Evolutionary conservation across 352 stramenopile genomes (phyloP), one percentile per base, ranked within the genome.

Genomic region (Globisporangium cylindrosporum): DNA sequence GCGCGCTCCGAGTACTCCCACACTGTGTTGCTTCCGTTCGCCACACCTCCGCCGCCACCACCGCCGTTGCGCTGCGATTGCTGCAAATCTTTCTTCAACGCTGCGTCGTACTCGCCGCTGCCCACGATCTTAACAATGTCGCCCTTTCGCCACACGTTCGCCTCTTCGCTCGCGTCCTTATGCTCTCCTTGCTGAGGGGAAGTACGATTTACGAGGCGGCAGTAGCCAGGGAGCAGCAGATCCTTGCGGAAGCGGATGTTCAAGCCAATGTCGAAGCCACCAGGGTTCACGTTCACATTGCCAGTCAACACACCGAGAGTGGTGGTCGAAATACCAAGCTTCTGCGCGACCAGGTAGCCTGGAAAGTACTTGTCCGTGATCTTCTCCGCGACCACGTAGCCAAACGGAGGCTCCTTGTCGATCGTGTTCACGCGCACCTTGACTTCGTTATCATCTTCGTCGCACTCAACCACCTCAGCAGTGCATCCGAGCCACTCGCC

Each of bases 1-100:
- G 97, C 97, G 43, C 94, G 96, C 57, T 97, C 91, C 3, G 96
- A 98, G 78, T 98, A 99, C 80, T 99, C 95, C 97, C 97, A 99
- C n/a, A 76, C 79, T 4, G 78, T 89, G 25, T 66, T 63, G 49
- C 49, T 64, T 5, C 53, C 14, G 24, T 22, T 53, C 24, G 6
- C 6, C 18, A 22, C 49, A 15, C 29, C 51, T 29, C 48, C 20
- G 20, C 60, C 48, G 38, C 48, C 8, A 8, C 34, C 18, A 29
- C 27, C 61, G 34, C 27, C 46, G 22, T 67, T 20, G 15, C 29
- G 46, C 24, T 55, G 34, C 4, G 38, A 58, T 15, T 64, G 48
- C 14, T 48, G 32, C 6, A 51, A 20, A 0, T 46, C 22, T 46
- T 71, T 82, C 72, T 67, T 83, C 62, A 62, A 67, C 41, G 59